A percentile compares a stretch with the other conserved stretches of the same genome.
phyloP scores from a whole-genome alignment of 2,329 filamentous ascomycete species.

The Gliomastix tumulicola region DNA sequence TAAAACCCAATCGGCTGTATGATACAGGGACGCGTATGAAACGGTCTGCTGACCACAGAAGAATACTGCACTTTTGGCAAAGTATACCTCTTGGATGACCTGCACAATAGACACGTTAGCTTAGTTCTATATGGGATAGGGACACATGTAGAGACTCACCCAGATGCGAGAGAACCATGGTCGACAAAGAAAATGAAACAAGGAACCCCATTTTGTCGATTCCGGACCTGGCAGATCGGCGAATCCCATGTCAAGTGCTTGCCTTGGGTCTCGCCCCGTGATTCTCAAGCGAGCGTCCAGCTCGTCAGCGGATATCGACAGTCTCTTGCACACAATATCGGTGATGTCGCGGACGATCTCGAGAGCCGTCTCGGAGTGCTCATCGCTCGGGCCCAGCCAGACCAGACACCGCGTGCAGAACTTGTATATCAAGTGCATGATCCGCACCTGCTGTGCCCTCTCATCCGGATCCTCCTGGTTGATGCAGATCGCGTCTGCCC shows the following conservation, averaged over 20 bases:
- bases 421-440: slow-evolving; percentile 14
- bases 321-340: not conserved
- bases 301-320: not conserved
- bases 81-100: not conserved
- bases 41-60: not conserved
- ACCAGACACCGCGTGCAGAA: not conserved
- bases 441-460: slow-evolving; percentile 9
- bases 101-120: not conserved
- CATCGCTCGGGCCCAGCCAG: not conserved
- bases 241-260: not conserved
- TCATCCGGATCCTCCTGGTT: slow-evolving; percentile 11
- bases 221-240: not conserved
- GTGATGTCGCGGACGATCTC: not conserved
- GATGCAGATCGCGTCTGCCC: slow-evolving; percentile 16
- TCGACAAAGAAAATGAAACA: not conserved
- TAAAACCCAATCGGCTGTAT: not conserved
- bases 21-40: not conserved
- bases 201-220: not conserved
- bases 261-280: not conserved
- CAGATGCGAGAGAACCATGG: not conserved
- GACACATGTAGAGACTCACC: not conserved
- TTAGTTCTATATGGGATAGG: not conserved
- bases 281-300: not conserved
- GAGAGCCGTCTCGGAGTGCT: not conserved
- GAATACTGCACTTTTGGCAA: not conserved